These are phyloP conservation scores for Corchorus olitorius DNA, from an alignment of 345 rosid species.

Conservation along the genomic window DNA sequence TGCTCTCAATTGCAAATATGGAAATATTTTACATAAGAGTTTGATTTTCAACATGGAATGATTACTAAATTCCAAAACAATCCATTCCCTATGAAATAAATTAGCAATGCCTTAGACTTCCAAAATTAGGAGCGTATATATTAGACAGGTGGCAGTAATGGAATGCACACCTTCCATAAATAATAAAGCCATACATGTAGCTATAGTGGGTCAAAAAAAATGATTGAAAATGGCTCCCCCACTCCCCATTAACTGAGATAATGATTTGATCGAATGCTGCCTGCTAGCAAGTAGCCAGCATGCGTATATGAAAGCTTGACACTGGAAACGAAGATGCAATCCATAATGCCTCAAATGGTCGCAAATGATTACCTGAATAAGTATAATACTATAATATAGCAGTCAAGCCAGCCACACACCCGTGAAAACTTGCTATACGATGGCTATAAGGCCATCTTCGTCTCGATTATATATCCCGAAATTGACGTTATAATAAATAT, in stretches of 20 bases:
- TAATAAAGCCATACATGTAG: background rate
- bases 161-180: too few relatives aligned
- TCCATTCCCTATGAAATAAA: background rate
- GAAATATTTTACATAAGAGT: background rate
- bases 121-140: background rate
- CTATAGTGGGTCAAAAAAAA: background rate
- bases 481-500: too few relatives aligned
- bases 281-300: background rate
- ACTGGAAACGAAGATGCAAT: background rate
- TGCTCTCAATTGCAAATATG: background rate
- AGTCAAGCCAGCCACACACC: too few relatives aligned
- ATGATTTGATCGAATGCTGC: background rate
- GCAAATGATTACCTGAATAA: too few relatives aligned
- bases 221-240: background rate
- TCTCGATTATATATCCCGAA: too few relatives aligned
- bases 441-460: too few relatives aligned
- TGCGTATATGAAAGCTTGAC: background rate
- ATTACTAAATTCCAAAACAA: background rate
- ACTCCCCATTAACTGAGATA: background rate
- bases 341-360: background rate
- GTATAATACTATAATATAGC: too few relatives aligned
- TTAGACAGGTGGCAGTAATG: too few relatives aligned
- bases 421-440: too few relatives aligned
- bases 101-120: background rate
- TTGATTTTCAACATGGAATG: background rate